Evolutionary conservation across 768 basidiomycete species (phyloP).

Genomic region (Phylloporus sp.): DNA sequence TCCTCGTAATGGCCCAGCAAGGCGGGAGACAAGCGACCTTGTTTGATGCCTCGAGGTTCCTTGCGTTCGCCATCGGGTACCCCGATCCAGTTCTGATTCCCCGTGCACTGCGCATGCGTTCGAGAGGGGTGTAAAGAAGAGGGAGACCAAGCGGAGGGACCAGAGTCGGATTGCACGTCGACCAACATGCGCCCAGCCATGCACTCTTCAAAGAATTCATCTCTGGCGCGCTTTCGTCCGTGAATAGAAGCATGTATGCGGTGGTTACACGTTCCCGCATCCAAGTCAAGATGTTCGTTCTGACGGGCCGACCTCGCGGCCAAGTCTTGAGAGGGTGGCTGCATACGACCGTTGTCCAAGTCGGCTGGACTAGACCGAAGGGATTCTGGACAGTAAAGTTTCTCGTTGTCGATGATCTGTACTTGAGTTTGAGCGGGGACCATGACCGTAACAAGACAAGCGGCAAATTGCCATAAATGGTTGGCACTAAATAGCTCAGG

Average conservation of each 20-base stretch:
- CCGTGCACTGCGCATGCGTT: neutral
- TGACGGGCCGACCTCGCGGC: neutral
- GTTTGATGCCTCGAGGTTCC: neutral
- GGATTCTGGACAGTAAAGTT: constrained; percentile 52
- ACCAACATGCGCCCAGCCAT: neutral
- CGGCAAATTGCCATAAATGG: too few relatives aligned
- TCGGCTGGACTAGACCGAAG: constrained; percentile 13
- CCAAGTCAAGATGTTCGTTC: neutral
- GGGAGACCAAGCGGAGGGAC: neutral
- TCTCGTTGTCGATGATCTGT: constrained; percentile 46
- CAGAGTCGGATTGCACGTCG: neutral
- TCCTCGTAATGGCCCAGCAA: neutral
- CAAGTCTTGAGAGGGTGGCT: constrained; percentile 5
- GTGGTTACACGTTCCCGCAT: constrained; percentile 1
- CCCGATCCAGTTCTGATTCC: neutral
- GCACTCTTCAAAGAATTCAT: constrained; percentile 4
- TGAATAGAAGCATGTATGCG: neutral
- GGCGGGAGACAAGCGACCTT: neutral
- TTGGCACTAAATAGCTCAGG: too few relatives aligned
- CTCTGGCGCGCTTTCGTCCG: constrained; percentile 4
- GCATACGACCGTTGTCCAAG: constrained; percentile 2
- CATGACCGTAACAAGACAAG: neutral
- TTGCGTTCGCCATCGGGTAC: neutral
- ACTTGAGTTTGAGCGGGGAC: neutral
- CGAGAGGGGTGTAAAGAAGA: neutral